Conservation (phyloP, 331 rosid species). For the Malus hybrid region DNA sequence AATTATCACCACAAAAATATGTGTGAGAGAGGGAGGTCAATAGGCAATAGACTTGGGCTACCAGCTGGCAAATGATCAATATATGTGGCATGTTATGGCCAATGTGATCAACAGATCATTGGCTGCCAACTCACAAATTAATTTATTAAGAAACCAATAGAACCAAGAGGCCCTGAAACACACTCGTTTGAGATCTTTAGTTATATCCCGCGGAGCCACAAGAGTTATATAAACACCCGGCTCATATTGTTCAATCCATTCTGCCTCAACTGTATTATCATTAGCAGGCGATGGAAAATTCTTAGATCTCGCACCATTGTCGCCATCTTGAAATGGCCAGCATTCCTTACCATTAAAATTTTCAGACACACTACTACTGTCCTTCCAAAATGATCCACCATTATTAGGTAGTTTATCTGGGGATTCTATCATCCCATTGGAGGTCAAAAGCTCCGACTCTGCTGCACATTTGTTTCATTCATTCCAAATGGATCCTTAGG, state of each 20-base stretch:
- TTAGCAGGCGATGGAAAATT: constrained; percentile 26
- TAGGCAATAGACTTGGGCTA: no score
- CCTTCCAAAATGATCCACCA: constrained; percentile 12
- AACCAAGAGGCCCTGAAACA: no score
- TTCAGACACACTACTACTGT: constrained; percentile 24
- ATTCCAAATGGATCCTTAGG: constrained; percentile 39
- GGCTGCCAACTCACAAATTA: no score
- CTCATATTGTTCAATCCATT: constrained; percentile 95
- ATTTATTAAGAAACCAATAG: no score
- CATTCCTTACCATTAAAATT: constrained; percentile 52
- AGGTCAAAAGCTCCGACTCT: constrained; percentile 25
- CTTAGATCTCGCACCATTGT: constrained; percentile 37
- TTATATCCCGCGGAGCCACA: no score
- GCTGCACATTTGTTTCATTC: constrained; percentile 35
- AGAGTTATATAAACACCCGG: constrained; percentile 72
- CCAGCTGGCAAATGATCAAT: no score
- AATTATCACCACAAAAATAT: no score
- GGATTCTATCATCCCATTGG: constrained; percentile 34
- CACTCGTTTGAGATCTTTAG: no score
- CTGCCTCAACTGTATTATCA: constrained; percentile 67
- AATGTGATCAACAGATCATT: no score
- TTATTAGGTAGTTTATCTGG: constrained; percentile 47
- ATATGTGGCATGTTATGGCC: no score
- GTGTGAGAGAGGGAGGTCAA: no score
- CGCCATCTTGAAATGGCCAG: constrained; percentile 47